phyloP scores from a whole-genome alignment of 495 filamentous ascomycete genomes.

The Aspergillus homomorphus region DNA sequence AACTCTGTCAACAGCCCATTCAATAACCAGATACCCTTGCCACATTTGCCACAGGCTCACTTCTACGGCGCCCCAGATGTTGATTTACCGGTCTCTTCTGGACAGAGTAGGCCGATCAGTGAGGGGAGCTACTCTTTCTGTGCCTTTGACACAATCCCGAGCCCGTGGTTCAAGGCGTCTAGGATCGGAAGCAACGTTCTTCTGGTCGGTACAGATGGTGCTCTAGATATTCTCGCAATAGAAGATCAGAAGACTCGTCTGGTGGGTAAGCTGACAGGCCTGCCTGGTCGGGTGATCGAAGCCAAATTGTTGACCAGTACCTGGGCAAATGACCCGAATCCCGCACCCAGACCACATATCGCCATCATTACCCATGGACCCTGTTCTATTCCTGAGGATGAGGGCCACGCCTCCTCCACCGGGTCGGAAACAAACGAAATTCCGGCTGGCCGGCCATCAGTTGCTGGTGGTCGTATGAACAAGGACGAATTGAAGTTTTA shows the following conservation, averaged over 20 bases:
- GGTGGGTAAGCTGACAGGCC: constrained; percentile 64
- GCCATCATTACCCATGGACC: constrained; percentile 76
- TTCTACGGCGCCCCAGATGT: constrained; percentile 59
- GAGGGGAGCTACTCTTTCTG: constrained; percentile 72
- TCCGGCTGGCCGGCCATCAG: constrained; percentile 21
- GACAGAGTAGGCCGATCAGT: constrained; percentile 26
- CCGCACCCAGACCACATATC: constrained; percentile 57
- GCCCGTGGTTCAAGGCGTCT: constrained; percentile 41
- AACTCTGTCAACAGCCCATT: constrained; percentile 44
- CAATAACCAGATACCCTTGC: constrained; percentile 61
- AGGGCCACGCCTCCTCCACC: constrained; percentile 33
- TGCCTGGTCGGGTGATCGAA: constrained; percentile 75
- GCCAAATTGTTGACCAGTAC: constrained; percentile 72
- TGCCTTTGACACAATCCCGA: constrained; percentile 69
- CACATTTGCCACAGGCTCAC: constrained; percentile 78
- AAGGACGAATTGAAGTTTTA: constrained; percentile 53
- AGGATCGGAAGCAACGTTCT: constrained; percentile 64
- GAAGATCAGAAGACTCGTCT: constrained; percentile 63
- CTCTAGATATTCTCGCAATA: constrained; percentile 67
- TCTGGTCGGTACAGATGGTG: constrained; percentile 71
- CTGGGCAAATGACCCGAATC: constrained; percentile 39
- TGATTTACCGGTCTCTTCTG: constrained; percentile 37
- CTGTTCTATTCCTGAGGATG: constrained; percentile 40
- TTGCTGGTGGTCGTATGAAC: constrained; percentile 25
- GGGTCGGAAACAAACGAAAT: constrained; percentile 40